These are phyloP conservation scores for Peniophora sp. DNA, from an alignment of 1,284 basidiomycete genomes.

Conservation along the genomic window DNA sequence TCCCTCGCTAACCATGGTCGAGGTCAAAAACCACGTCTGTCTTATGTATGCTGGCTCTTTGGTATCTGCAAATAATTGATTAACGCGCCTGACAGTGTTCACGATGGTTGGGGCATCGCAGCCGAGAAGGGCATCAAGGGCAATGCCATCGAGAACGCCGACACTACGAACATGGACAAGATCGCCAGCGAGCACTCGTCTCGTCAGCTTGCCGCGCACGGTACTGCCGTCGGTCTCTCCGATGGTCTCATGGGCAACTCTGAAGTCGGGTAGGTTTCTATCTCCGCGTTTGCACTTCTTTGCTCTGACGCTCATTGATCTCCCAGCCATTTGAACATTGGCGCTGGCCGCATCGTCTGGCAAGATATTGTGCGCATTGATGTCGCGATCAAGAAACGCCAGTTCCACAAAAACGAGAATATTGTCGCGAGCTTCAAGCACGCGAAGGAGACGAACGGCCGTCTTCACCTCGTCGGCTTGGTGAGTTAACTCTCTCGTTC, in stretches of 20 bases:
- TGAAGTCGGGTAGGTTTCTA: constrained; percentile 80
- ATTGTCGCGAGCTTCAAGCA: constrained; percentile 69
- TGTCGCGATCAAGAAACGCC: constrained; percentile 79
- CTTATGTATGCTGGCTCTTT: constrained; percentile 56
- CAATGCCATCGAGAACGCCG: constrained; percentile 78
- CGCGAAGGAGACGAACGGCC: constrained; percentile 75
- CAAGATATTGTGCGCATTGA: constrained; percentile 93
- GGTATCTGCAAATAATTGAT: not conserved
- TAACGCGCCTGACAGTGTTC: constrained; percentile 49
- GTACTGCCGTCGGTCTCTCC: constrained; percentile 79
- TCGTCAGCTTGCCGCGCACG: constrained; percentile 74
- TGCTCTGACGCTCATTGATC: not conserved
- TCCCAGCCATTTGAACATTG: constrained; percentile 81
- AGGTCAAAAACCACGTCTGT: constrained; percentile 84
- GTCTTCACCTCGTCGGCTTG: constrained; percentile 79
- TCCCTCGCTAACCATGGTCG: constrained; percentile 22
- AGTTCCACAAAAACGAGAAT: constrained; percentile 72
- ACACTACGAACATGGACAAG: constrained; percentile 82
- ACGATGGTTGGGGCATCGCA: constrained; percentile 90
- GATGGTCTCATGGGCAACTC: constrained; percentile 95
- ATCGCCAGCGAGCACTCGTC: constrained; percentile 73
- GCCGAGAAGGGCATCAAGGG: constrained; percentile 64
- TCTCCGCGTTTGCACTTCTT: no score
- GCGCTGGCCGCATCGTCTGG: constrained; percentile 89
- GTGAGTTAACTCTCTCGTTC: constrained; percentile 33